Conservation (phyloP, 768 basidiomycete genomes). For the Xerocomellus intermedius region DNA sequence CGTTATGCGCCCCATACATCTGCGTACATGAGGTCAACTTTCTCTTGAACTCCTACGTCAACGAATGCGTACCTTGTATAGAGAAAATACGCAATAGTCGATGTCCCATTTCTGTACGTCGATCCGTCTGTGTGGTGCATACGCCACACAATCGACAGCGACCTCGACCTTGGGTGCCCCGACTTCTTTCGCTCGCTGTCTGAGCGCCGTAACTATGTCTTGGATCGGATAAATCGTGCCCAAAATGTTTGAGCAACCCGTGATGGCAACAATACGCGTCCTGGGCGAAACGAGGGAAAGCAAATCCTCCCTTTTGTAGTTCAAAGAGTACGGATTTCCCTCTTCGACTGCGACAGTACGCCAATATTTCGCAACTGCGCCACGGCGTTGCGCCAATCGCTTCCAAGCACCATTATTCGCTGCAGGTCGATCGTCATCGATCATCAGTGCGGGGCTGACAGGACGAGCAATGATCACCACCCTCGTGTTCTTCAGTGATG, state of each 20-base stretch:
- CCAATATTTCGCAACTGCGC: constrained; percentile 61
- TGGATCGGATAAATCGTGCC: constrained; percentile 65
- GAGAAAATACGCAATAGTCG: constrained; percentile 68
- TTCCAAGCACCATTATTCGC: constrained; percentile 81
- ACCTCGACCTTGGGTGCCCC: constrained; percentile 64
- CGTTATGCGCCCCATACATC: constrained; percentile 76
- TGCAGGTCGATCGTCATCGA: constrained; percentile 25
- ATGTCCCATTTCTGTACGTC: constrained; percentile 78
- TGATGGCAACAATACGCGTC: constrained; percentile 72
- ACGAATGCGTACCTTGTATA: constrained; percentile 61
- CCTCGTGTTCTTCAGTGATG: constrained; percentile 78
- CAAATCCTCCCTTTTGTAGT: constrained; percentile 52
- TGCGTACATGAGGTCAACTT: constrained; percentile 24
- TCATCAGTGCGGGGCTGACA: background rate
- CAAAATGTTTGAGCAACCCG: constrained; percentile 74
- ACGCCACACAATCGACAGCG: constrained; percentile 75
- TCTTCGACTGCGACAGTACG: constrained; percentile 43
- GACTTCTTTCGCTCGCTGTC: constrained; percentile 48
- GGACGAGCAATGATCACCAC: constrained; percentile 34
- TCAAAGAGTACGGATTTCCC: constrained; percentile 66
- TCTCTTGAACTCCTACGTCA: background rate
- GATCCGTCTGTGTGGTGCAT: constrained; percentile 69
- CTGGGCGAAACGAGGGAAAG: constrained; percentile 59
- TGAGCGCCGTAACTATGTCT: constrained; percentile 49
- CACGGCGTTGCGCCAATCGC: constrained; percentile 58